These are phyloP conservation scores for Pseudopithomyces chartarum DNA, from an alignment of 2,329 filamentous ascomycete genomes.

Conservation along the genomic window DNA sequence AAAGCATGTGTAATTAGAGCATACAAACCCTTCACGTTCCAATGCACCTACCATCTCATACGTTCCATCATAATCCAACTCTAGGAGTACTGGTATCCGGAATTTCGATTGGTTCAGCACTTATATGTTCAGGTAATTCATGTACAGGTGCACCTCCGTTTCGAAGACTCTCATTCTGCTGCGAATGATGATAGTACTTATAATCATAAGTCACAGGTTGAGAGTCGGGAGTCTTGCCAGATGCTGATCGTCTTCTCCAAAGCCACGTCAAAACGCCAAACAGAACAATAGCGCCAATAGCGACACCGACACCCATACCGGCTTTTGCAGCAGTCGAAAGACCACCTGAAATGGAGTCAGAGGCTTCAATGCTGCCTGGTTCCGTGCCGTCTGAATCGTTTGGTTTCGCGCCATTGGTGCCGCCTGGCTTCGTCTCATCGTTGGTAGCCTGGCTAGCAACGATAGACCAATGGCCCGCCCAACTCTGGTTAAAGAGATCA, in stretches of 20 bases:
- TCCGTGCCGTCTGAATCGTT: neutral
- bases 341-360: neutral
- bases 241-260: neutral
- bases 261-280: neutral
- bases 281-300: neutral
- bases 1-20: too few species aligned
- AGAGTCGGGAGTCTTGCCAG: neutral
- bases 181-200: neutral
- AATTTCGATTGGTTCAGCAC: neutral
- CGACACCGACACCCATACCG: constrained; percentile 1
- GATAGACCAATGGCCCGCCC: constrained; percentile 3
- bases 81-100: neutral
- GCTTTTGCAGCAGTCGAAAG: constrained; percentile 3
- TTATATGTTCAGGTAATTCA: neutral
- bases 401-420: too few species aligned
- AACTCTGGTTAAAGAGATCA: constrained; percentile 1
- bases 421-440: neutral
- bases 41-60: too few species aligned
- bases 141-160: neutral
- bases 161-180: neutral
- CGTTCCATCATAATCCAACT: too few species aligned
- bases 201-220: neutral
- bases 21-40: too few species aligned
- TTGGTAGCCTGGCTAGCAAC: neutral
- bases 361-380: neutral